Percentiles rank a stretch among this genome's conserved stretches.
These are phyloP conservation scores for Cinnamomum chago DNA, from an alignment of 164 flowering plant species.

Conservation along the genomic window DNA sequence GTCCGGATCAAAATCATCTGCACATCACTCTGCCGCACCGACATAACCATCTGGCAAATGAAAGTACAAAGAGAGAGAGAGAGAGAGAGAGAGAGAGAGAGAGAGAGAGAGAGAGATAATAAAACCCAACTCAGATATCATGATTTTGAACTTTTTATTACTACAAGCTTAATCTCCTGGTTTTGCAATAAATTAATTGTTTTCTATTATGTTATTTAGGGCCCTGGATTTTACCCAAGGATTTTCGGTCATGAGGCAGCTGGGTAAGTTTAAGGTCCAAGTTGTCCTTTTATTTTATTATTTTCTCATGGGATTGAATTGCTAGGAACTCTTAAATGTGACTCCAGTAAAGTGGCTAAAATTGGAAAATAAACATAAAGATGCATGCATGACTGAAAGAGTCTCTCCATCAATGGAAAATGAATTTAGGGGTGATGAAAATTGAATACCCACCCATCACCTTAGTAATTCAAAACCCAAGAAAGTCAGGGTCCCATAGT, in stretches of 20 bases:
- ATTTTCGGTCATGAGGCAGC: conserved; percentile 72
- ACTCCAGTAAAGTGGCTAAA: too few species aligned
- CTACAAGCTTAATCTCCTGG: neutral
- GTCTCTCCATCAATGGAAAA: too few species aligned
- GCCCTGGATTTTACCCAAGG: conserved; percentile 36
- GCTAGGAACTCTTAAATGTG: too few species aligned
- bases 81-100: neutral
- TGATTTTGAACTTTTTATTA: neutral
- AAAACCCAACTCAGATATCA: neutral
- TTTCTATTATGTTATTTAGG: conserved; percentile 17
- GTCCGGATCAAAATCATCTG: conserved; percentile 54
- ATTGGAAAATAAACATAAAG: too few species aligned
- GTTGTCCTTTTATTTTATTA: neutral
- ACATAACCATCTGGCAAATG: conserved; percentile 48
- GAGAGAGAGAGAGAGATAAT: too few species aligned
- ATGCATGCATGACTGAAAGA: too few species aligned
- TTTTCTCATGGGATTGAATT: too few species aligned
- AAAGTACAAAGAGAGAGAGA: neutral
- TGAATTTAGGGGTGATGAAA: too few species aligned
- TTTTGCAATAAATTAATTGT: too few species aligned
- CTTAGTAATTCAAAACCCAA: too few species aligned
- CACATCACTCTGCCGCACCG: conserved; percentile 59
- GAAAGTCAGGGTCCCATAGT: neutral
- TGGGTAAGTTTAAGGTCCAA: conserved; percentile 34
- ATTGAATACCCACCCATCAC: too few species aligned